phyloP scores from a whole-genome alignment of 1,139 yeast species.

The Sugiyamaella grinbergsii region DNA sequence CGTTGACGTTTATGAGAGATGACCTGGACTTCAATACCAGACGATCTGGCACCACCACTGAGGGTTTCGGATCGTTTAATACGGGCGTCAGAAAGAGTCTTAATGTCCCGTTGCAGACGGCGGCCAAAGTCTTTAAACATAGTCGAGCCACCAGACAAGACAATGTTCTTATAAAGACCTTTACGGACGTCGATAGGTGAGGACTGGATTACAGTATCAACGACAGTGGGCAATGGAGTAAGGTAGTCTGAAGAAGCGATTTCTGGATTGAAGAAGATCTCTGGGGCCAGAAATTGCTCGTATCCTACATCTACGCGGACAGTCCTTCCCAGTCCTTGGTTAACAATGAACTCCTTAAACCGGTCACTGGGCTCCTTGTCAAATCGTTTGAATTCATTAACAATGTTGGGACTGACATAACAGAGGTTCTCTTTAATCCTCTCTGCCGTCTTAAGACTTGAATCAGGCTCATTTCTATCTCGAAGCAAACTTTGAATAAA shows the following conservation, averaged over 20 bases:
- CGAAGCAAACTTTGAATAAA: slow-evolving; percentile 91
- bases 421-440: slow-evolving; percentile 94
- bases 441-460: slow-evolving; percentile 94
- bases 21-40: slow-evolving; percentile 96
- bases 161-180: slow-evolving; percentile 93
- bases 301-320: slow-evolving; percentile 89
- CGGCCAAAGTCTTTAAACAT: slow-evolving; percentile 99
- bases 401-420: slow-evolving; percentile 97
- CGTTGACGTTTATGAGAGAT: slow-evolving; percentile 96
- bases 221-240: slow-evolving; percentile 93
- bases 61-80: slow-evolving; percentile 76
- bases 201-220: slow-evolving; percentile 91
- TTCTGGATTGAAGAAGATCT: slow-evolving; percentile 97
- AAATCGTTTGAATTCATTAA: slow-evolving; percentile 90
- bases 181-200: slow-evolving; percentile 98
- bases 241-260: slow-evolving; percentile 92
- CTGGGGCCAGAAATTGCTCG: slow-evolving; percentile 97
- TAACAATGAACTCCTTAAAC: slow-evolving; percentile 91
- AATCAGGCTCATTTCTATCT: slow-evolving; percentile 95
- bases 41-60: slow-evolving; percentile 71
- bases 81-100: slow-evolving; percentile 83
- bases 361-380: slow-evolving; percentile 86
- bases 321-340: slow-evolving; percentile 67
- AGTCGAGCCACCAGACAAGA: slow-evolving; percentile 94
- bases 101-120: slow-evolving; percentile 93